These are phyloP conservation scores for Pachysandra terminalis DNA, from an alignment of 164 flowering plant genomes.

Conservation along the genomic window DNA sequence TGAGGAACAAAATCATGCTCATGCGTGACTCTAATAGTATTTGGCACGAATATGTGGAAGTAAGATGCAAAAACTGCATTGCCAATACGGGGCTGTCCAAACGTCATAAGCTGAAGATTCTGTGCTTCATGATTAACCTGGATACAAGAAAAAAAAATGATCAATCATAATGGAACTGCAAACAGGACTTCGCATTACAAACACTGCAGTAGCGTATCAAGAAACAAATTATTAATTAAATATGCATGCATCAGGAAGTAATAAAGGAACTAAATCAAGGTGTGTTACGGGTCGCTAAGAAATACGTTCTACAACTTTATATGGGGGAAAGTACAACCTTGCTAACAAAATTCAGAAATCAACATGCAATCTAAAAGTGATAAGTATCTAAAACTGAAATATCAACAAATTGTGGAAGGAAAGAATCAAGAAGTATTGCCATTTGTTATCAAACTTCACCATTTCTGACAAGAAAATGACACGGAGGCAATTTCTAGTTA, in stretches of 20 bases:
- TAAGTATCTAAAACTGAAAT: not conserved
- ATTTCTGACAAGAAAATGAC: not conserved
- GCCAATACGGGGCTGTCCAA: conserved; percentile 98
- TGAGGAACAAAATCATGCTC: conserved; percentile 94
- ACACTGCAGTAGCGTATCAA: too few species aligned
- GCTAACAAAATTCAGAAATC: not conserved
- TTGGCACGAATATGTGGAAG: conserved; percentile 64
- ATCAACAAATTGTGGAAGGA: not conserved
- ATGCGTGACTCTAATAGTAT: conserved; percentile 72
- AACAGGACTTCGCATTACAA: too few species aligned
- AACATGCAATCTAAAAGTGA: not conserved
- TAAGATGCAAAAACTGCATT: conserved; percentile 86
- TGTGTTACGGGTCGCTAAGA: too few species aligned
- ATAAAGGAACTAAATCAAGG: too few species aligned
- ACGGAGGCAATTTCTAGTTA: not conserved
- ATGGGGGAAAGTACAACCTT: not conserved
- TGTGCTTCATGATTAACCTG: conserved; percentile 62
- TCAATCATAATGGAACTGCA: not conserved
- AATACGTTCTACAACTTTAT: too few species aligned
- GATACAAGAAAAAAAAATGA: conserved; percentile 8
- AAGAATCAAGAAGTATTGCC: not conserved
- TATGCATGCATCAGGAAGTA: too few species aligned
- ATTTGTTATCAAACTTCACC: not conserved
- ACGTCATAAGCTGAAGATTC: conserved; percentile 77
- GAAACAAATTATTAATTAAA: not conserved